Conservation (phyloP, 352 stramenopile genomes). For the Phytophthora vignae region DNA sequence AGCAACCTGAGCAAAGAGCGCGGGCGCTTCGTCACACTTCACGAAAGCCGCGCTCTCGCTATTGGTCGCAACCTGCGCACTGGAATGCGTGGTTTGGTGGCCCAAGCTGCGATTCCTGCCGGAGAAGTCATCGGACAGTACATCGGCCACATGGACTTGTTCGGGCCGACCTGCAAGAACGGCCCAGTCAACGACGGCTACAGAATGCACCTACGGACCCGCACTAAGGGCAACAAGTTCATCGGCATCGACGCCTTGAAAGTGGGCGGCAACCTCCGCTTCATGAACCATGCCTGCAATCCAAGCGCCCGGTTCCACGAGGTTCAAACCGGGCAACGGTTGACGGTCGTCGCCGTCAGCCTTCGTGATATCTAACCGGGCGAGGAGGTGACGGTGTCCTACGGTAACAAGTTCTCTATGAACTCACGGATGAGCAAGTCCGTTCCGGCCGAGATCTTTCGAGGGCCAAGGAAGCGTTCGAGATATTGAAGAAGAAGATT, state of each 20-base stretch:
- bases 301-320: neutral
- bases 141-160: neutral
- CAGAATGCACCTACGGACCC: neutral
- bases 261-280: neutral
- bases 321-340: neutral
- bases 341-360: conserved; percentile 1
- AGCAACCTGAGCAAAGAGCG: too few relatives aligned
- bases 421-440: neutral
- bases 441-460: neutral
- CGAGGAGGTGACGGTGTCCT: conserved; percentile 1
- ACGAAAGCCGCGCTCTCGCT: neutral
- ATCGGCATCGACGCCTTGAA: neutral
- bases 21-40: too few relatives aligned
- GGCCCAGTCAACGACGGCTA: neutral
- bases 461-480: too few relatives aligned
- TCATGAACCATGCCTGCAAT: neutral
- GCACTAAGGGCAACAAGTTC: neutral
- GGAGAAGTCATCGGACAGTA: conserved; percentile 5
- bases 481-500: too few relatives aligned
- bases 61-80: conserved; percentile 2
- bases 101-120: neutral
- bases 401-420: neutral
- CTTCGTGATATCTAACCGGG: neutral
- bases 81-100: neutral
- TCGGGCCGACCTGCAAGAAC: conserved; percentile 1